A percentile compares a stretch with the other conserved stretches of the same genome.
phyloP scores from a whole-genome alignment of 106 monocot species.

The Allium fistulosum region DNA sequence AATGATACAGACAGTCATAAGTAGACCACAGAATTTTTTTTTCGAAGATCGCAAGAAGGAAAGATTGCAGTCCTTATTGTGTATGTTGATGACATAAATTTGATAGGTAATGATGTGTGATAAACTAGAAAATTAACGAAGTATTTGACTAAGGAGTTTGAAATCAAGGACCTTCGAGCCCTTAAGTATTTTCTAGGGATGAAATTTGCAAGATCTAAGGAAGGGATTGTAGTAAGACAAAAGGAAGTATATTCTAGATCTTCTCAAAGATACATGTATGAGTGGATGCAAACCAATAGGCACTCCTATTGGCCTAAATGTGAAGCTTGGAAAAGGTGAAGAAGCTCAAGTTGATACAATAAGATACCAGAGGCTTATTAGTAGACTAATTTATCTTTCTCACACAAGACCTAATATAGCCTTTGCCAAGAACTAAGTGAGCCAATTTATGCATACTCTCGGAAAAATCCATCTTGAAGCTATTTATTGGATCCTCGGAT shows the following conservation, averaged over 20 bases:
- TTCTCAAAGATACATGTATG: too few relatives aligned
- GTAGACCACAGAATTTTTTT: constrained; percentile 1
- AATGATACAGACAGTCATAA: neutral
- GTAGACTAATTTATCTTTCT: constrained; percentile 5
- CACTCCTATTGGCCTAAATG: too few relatives aligned
- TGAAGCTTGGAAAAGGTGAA: neutral
- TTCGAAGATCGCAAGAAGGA: neutral
- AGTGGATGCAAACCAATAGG: too few relatives aligned
- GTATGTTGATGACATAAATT: too few relatives aligned
- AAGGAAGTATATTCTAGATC: too few relatives aligned
- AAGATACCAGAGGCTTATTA: neutral
- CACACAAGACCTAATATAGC: too few relatives aligned
- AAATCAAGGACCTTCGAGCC: too few relatives aligned
- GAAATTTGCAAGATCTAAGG: too few relatives aligned
- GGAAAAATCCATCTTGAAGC: neutral
- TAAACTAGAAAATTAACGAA: neutral
- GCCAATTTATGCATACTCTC: constrained; percentile 1
- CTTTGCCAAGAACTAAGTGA: constrained; percentile 1
- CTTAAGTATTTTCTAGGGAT: too few relatives aligned
- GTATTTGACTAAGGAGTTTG: neutral
- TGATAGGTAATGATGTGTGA: neutral
- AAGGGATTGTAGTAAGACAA: too few relatives aligned
- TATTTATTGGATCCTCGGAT: neutral
- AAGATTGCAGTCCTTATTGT: too few relatives aligned
- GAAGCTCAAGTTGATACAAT: neutral